Evolutionary conservation across 257 asterid species (phyloP).

Genomic region (Solanum dulcamara): DNA sequence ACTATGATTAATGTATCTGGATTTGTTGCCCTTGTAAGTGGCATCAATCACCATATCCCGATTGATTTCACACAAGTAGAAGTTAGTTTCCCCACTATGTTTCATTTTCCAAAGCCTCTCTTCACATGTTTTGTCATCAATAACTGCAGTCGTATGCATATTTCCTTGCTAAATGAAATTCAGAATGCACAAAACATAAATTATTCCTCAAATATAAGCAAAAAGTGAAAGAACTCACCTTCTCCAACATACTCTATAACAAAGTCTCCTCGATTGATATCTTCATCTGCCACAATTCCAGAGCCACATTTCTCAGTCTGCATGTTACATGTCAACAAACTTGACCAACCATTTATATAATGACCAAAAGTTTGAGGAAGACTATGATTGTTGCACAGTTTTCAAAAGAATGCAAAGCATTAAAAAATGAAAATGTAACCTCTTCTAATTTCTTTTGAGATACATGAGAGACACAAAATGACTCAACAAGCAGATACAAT

Average conservation of each 20-base stretch:
- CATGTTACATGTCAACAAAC: conserved; percentile 3
- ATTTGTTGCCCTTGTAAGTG: conserved; percentile 90
- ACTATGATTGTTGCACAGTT: neutral
- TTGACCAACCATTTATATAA: neutral
- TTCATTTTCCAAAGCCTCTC: conserved; percentile 99
- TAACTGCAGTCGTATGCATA: conserved; percentile 41
- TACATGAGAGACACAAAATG: neutral
- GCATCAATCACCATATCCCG: conserved; percentile 99
- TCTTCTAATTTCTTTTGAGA: neutral
- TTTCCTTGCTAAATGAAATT: neutral
- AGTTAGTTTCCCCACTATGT: conserved; percentile 80
- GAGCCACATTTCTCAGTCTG: conserved; percentile 98
- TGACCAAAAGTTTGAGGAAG: neutral
- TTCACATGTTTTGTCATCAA: conserved; percentile 94
- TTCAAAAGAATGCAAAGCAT: neutral
- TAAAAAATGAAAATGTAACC: neutral
- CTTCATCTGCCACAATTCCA: conserved; percentile 93
- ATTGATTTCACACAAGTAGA: conserved; percentile 92
- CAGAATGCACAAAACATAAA: neutral
- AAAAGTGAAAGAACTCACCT: conserved; percentile 33
- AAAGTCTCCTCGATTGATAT: conserved; percentile 78
- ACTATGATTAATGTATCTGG: conserved; percentile 95
- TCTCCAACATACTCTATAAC: conserved; percentile 98
- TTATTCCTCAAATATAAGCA: neutral
- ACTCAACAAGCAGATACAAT: neutral